Percentiles rank a stretch among this genome's conserved stretches.
phyloP scores from a whole-genome alignment of 2,329 filamentous ascomycete species.

The Gliomastix tumulicola region DNA sequence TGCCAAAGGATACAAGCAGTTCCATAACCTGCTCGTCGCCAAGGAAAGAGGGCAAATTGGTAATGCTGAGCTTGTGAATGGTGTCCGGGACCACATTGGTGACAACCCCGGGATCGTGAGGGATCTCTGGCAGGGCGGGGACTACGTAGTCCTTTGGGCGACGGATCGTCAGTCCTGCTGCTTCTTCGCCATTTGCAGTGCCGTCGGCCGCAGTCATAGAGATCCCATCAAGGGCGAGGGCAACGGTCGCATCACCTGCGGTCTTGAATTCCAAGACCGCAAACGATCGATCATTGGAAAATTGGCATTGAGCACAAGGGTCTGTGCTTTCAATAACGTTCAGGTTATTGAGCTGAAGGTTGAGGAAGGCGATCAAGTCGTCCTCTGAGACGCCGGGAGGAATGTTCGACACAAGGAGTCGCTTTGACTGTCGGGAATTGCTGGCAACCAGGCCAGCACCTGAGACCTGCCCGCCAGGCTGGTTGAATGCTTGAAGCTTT shows the following conservation, averaged over 20 bases:
- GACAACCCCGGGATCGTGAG: conserved; percentile 69
- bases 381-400: conserved; percentile 70
- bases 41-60: conserved; percentile 82
- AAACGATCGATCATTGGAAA: conserved; percentile 73
- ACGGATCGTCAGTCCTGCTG: conserved; percentile 60
- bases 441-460: conserved; percentile 82
- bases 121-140: conserved; percentile 64
- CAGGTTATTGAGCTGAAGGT: conserved; percentile 91
- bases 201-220: conserved; percentile 71
- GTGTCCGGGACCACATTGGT: conserved; percentile 82
- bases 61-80: conserved; percentile 89
- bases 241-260: conserved; percentile 81
- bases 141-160: conserved; percentile 97
- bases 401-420: conserved; percentile 81
- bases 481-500: conserved; percentile 89
- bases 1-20: conserved; percentile 83
- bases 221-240: conserved; percentile 82
- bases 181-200: conserved; percentile 32
- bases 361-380: conserved; percentile 77
- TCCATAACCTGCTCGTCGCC: conserved; percentile 89
- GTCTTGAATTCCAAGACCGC: conserved; percentile 88
- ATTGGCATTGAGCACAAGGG: conserved; percentile 76
- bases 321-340: conserved; percentile 82
- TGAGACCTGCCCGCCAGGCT: conserved; percentile 64
- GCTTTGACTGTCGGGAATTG: conserved; percentile 90